These are phyloP conservation scores for Saraca asoca DNA, from an alignment of 331 rosid genomes.

Conservation along the genomic window DNA sequence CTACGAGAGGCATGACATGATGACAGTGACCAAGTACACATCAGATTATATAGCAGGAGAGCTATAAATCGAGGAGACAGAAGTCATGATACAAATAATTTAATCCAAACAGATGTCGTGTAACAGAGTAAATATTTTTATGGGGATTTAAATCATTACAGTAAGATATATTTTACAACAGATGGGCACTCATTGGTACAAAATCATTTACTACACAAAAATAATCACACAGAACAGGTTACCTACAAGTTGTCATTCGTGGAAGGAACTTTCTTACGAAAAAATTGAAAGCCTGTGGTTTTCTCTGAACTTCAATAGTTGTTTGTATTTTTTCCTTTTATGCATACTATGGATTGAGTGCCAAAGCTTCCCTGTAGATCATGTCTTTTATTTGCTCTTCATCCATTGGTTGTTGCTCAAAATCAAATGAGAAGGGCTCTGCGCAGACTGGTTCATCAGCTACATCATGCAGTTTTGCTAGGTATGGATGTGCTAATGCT, in stretches of 20 bases:
- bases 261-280: constrained; percentile 28
- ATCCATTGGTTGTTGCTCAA: constrained; percentile 72
- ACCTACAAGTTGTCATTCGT: constrained; percentile 21
- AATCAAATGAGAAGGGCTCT: constrained; percentile 78
- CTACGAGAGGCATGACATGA: too few species aligned
- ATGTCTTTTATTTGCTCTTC: constrained; percentile 95
- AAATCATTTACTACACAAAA: constrained; percentile 32
- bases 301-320: constrained; percentile 17
- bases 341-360: constrained; percentile 75
- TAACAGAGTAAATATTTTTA: constrained; percentile 25
- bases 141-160: constrained; percentile 35
- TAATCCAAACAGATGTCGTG: constrained; percentile 1
- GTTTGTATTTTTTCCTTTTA: constrained; percentile 34
- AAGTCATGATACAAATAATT: constrained; percentile 37
- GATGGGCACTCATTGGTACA: constrained; percentile 33
- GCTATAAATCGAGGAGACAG: constrained; percentile 17
- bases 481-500: constrained; percentile 96
- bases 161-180: constrained; percentile 38
- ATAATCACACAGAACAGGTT: constrained; percentile 34
- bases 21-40: too few species aligned
- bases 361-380: constrained; percentile 86
- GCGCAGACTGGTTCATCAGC: constrained; percentile 88
- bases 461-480: constrained; percentile 85
- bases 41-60: constrained; percentile 25
- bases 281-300: constrained; percentile 18